Conservation (phyloP, 768 basidiomycete species). For the Neoboletus magnificus region DNA sequence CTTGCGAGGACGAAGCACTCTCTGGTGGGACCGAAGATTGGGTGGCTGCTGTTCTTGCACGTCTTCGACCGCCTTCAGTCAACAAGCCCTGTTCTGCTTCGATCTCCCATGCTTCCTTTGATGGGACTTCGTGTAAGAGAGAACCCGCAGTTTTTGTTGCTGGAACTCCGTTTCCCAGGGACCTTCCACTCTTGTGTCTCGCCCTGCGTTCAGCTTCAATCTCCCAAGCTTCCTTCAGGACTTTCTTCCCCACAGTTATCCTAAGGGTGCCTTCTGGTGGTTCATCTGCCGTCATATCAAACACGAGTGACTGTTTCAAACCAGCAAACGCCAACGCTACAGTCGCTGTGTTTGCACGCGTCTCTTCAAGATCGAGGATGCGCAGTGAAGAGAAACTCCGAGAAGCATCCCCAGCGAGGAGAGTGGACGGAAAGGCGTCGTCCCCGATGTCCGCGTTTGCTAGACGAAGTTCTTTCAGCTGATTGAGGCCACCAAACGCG, state of each 20-base stretch:
- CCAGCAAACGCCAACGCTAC: conserved; percentile 44
- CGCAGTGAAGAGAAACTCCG: conserved; percentile 49
- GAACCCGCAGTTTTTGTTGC: background rate
- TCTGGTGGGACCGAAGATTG: conserved; percentile 22
- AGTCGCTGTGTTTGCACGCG: conserved; percentile 48
- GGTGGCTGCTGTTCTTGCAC: conserved; percentile 52
- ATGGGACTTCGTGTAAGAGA: conserved; percentile 27
- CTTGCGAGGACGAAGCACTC: conserved; percentile 5
- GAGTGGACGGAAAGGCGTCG: conserved; percentile 47
- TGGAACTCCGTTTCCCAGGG: conserved; percentile 20
- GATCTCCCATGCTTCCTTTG: conserved; percentile 77
- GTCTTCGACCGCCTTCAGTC: conserved; percentile 69
- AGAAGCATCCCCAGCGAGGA: conserved; percentile 16
- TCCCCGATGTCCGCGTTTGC: conserved; percentile 59
- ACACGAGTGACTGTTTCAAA: conserved; percentile 50
- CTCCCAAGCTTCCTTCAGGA: conserved; percentile 78
- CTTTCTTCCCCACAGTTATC: conserved; percentile 65
- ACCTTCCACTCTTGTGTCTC: conserved; percentile 39
- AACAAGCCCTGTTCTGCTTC: conserved; percentile 73
- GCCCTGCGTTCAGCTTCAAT: conserved; percentile 61
- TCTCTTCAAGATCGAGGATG: conserved; percentile 65
- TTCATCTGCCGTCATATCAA: conserved; percentile 52
- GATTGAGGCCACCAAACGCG: conserved; percentile 44
- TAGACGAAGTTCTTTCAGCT: conserved; percentile 56
- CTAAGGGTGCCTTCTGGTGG: conserved; percentile 50